Conservation (phyloP, 1,284 basidiomycete genomes). For the Volvariella surrecta region DNA sequence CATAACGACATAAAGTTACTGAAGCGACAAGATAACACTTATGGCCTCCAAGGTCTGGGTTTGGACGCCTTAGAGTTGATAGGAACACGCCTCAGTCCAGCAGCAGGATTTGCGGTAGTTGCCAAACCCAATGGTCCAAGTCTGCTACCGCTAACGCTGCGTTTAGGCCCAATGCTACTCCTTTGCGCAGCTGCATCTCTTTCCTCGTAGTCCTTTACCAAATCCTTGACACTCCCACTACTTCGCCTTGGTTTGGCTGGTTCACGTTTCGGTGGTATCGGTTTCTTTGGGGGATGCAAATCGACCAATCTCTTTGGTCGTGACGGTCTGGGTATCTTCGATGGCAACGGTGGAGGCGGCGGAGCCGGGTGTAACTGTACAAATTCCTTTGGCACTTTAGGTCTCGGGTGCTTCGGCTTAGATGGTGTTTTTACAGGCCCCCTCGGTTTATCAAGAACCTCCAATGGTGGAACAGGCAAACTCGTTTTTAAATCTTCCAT, state of each 20-base stretch:
- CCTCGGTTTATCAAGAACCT: conserved; percentile 38
- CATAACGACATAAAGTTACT: too few species aligned
- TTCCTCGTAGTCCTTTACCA: conserved; percentile 56
- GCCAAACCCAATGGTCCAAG: too few species aligned
- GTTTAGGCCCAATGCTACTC: too few species aligned
- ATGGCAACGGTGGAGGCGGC: conserved; percentile 25
- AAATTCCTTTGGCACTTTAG: conserved; percentile 49
- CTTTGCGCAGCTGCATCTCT: conserved; percentile 19
- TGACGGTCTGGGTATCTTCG: conserved; percentile 32
- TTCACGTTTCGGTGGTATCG: conserved; percentile 9
- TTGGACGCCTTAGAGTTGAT: too few species aligned
- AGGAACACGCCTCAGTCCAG: too few species aligned
- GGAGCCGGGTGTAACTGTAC: conserved; percentile 49
- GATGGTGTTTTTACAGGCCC: conserved; percentile 51
- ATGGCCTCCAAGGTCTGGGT: too few species aligned
- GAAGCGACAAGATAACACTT: too few species aligned
- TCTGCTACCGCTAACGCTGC: too few species aligned
- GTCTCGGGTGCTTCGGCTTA: conserved; percentile 34
- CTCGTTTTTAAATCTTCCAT: conserved; percentile 19
- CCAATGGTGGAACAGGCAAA: conserved; percentile 45
- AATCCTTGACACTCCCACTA: conserved; percentile 62
- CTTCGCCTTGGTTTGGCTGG: conserved; percentile 28
- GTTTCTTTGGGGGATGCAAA: conserved; percentile 35
- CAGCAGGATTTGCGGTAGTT: too few species aligned
- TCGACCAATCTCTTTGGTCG: conserved; percentile 45